Percentiles rank a stretch among this genome's conserved stretches.
Conservation (phyloP, 129 eudicot species). For the Tagetes erecta region DNA sequence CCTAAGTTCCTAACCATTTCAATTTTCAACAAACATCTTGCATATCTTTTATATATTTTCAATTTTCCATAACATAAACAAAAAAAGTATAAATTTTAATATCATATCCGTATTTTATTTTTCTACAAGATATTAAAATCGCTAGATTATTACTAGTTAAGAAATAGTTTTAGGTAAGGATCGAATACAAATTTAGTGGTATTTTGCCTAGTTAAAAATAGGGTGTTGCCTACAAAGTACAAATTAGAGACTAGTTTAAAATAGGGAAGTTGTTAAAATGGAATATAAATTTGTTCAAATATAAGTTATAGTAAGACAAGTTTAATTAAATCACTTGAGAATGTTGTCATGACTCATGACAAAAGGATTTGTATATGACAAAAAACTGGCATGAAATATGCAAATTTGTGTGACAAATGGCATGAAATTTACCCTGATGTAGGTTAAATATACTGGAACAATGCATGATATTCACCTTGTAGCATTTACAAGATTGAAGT, state of each 20-base stretch:
- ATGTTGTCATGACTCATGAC: slow-evolving; percentile 12
- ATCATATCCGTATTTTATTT: no score
- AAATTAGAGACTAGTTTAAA: not conserved
- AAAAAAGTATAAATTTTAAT: not conserved
- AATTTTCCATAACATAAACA: not conserved
- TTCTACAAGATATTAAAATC: no score
- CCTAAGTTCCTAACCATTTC: not conserved
- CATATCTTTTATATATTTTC: not conserved
- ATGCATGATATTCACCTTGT: slow-evolving; percentile 20
- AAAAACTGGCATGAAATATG: slow-evolving; percentile 27
- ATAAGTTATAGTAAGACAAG: not conserved
- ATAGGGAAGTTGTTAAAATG: not conserved
- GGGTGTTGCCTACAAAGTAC: not conserved
- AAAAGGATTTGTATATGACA: slow-evolving; percentile 10
- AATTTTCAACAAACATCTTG: not conserved
- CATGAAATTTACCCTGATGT: slow-evolving; percentile 24
- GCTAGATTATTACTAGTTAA: not conserved
- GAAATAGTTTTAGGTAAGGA: not conserved
- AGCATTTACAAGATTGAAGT: not conserved
- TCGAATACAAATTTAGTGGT: not conserved
- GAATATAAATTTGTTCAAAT: not conserved
- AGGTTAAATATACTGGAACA: slow-evolving; percentile 16
- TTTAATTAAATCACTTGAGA: not conserved
- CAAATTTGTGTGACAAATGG: slow-evolving; percentile 15
- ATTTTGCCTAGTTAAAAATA: not conserved